phyloP scores from a whole-genome alignment of 768 basidiomycete species.

The Cyclocybe cylindracea region DNA sequence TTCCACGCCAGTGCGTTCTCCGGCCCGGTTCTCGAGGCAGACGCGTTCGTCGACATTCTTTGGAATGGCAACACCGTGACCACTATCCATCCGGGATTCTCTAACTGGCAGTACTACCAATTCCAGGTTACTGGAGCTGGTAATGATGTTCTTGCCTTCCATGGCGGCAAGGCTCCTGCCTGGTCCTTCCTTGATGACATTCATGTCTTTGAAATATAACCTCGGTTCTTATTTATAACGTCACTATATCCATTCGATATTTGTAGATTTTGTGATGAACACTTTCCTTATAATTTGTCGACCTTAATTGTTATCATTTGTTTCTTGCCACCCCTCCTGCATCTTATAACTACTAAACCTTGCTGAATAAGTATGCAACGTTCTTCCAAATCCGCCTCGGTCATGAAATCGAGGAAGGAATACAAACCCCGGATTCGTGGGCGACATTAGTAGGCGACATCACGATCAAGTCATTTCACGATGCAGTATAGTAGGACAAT shows the following conservation, averaged over 20 bases:
- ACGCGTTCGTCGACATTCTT: constrained; percentile 38
- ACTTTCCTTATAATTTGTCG: no score
- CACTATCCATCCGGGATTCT: constrained; percentile 36
- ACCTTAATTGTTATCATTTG: no score
- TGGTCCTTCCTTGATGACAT: constrained; percentile 53
- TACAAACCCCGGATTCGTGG: no score
- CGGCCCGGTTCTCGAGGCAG: constrained; percentile 28
- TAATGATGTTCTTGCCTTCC: constrained; percentile 38
- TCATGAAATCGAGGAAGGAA: no score
- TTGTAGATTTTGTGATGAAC: neutral
- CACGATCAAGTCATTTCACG: no score
- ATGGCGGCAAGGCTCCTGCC: constrained; percentile 46
- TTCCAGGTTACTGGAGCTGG: constrained; percentile 35
- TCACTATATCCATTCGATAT: neutral
- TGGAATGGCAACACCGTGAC: constrained; percentile 42
- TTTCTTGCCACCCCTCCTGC: no score
- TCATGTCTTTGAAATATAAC: constrained; percentile 24
- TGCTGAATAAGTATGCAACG: no score
- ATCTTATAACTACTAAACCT: no score
- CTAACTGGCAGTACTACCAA: constrained; percentile 37
- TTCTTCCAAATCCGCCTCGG: no score
- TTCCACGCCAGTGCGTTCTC: constrained; percentile 44
- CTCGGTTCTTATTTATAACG: neutral
- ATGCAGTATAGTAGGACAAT: no score
- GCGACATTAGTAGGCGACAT: no score